Base-by-base conservation (phyloP, 1,284 basidiomycete genomes). In the Sanghuangporus weigelae region DNA sequence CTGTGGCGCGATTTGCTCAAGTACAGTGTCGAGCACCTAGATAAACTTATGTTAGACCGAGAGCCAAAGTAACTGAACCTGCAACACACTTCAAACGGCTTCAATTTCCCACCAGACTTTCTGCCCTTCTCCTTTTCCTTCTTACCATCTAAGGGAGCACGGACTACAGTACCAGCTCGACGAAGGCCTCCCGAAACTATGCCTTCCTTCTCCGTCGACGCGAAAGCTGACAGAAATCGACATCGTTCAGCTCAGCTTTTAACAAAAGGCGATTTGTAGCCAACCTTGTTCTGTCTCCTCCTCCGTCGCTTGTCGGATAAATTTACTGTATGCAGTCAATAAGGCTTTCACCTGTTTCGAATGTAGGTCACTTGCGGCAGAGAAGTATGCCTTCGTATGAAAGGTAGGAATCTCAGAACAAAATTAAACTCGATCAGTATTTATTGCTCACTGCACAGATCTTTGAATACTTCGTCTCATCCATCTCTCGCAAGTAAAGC, bases 401-500 rank as follows among this genome's bases (percentile, higher is more conserved):
- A 44, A 23, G 16, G 36, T 21, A 63, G 54, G 66, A 63, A 11
- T 12, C 12, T 46, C 16, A 46, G 44, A 46, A 16, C 7, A 0
- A 50, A 54, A 67, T 44, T 68, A 54, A 59, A 35, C 36, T 62
- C 12, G 10, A 55, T 35, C 8, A 26, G 2, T 3, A 21, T 53
- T 46, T 14, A 38, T 56, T 12, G 81, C 91, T 64, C 72, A 96
- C 95, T 57, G 89, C 90, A 71, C 94, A 97, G 39, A 96, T 76
- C 71, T 90, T 92, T 50, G 86, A 89, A 73, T 96, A 97, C 35
- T 88, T 75, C 59, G 75, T 76, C 73, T 95, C 92, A 64, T 96
- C 94, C 87, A 97, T 96, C 77, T 99, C 96, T 73, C 95, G 96
- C 67, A 98, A 78, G 72, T 96, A 99, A 14, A 98, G 80, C 75